These are phyloP conservation scores for Aspergillus kassunensis DNA, from an alignment of 495 filamentous ascomycete genomes.

Conservation along the genomic window DNA sequence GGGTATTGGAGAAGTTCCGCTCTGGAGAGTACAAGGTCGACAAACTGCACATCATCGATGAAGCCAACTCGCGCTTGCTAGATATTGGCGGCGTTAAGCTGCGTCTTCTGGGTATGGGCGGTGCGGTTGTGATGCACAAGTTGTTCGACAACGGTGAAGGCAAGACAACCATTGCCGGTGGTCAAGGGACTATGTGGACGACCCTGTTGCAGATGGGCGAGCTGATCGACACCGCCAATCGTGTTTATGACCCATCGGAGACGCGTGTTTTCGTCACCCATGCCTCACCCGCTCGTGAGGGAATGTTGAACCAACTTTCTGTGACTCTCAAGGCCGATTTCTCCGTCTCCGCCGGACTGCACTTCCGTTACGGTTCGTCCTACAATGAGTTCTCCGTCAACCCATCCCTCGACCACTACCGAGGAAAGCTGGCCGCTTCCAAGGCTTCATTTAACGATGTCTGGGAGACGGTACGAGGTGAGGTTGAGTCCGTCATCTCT, in stretches of 20 bases:
- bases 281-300: conserved; percentile 93
- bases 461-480: conserved; percentile 96
- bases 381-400: conserved; percentile 99
- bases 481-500: conserved; percentile 88
- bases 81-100: conserved; percentile 96
- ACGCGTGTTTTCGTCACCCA: conserved; percentile 98
- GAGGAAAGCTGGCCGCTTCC: conserved; percentile 97
- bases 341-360: conserved; percentile 93
- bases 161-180: conserved; percentile 94
- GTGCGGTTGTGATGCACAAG: conserved; percentile 99
- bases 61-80: conserved; percentile 88
- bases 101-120: conserved; percentile 87
- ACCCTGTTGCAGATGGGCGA: conserved; percentile 98
- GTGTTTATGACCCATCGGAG: conserved; percentile 96
- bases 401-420: conserved; percentile 95
- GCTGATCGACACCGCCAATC: conserved; percentile 94
- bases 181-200: conserved; percentile 99
- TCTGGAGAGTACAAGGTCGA: conserved; percentile 97
- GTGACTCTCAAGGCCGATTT: conserved; percentile 98
- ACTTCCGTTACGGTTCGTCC: conserved; percentile 98
- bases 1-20: conserved; percentile 95
- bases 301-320: conserved; percentile 95
- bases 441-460: conserved; percentile 99
- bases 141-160: conserved; percentile 99
- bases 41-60: conserved; percentile 97